Conservation (phyloP, 1,284 basidiomycete genomes). For the Tylopilus sp. region DNA sequence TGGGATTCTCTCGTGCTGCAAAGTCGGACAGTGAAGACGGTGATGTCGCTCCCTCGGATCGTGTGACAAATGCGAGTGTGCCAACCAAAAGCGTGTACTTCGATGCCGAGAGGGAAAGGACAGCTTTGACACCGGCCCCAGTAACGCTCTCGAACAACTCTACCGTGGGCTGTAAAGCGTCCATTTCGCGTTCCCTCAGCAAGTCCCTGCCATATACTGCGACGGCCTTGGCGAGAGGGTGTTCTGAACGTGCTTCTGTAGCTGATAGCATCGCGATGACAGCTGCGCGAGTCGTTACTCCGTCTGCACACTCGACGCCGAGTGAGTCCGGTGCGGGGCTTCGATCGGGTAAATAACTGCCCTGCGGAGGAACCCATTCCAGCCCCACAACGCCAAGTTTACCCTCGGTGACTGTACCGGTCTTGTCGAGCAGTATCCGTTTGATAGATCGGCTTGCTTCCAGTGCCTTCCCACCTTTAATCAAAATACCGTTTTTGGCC, state of each 20-base stretch:
- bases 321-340: slow-evolving; percentile 43
- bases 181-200: slow-evolving; percentile 41
- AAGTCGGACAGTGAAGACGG: slow-evolving; percentile 61
- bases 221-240: slow-evolving; percentile 92
- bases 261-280: slow-evolving; percentile 81
- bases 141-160: slow-evolving; percentile 83
- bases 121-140: slow-evolving; percentile 83
- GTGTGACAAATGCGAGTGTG: slow-evolving; percentile 65
- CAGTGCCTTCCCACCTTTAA: slow-evolving; percentile 94
- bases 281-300: slow-evolving; percentile 54
- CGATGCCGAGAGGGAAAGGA: slow-evolving; percentile 46
- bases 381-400: slow-evolving; percentile 72
- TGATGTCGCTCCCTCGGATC: slow-evolving; percentile 47
- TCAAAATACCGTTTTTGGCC: slow-evolving; percentile 94
- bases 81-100: slow-evolving; percentile 69
- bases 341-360: slow-evolving; percentile 27
- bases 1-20: slow-evolving; percentile 59
- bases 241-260: slow-evolving; percentile 90
- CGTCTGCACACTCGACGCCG: slow-evolving; percentile 55
- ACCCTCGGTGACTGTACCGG: slow-evolving; percentile 93
- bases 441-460: slow-evolving; percentile 86
- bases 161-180: slow-evolving; percentile 41
- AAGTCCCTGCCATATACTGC: slow-evolving; percentile 75
- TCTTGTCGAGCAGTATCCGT: slow-evolving; percentile 93
- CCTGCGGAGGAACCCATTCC: slow-evolving; percentile 64